Evolutionary conservation across 306 rosid species (phyloP).

Genomic region (Castanospermum australe): DNA sequence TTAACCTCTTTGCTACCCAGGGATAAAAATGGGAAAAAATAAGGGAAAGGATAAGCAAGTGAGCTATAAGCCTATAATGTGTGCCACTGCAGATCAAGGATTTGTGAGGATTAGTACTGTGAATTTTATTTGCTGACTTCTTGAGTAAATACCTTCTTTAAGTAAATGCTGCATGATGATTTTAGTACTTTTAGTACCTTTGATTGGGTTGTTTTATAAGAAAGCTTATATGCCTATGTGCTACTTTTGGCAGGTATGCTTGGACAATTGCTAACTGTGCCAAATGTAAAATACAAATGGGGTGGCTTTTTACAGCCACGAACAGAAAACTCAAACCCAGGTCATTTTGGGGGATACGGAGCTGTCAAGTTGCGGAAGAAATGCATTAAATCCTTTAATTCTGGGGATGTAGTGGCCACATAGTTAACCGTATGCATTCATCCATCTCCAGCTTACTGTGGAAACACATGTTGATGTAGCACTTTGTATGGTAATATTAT

Average conservation of each 20-base stretch:
- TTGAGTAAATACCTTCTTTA: too few species aligned
- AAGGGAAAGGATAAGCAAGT: background rate
- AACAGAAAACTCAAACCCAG: slow-evolving; percentile 64
- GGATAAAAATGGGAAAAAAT: background rate
- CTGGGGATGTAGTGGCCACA: background rate
- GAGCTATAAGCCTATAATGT: background rate
- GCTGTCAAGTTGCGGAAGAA: slow-evolving; percentile 73
- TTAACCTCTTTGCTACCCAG: too few species aligned
- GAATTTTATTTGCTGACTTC: background rate
- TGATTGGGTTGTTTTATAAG: background rate
- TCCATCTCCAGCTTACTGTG: background rate
- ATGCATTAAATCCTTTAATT: slow-evolving; percentile 19
- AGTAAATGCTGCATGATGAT: slow-evolving; percentile 5
- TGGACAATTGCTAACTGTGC: slow-evolving; percentile 80
- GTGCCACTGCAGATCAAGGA: background rate
- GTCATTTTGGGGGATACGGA: slow-evolving; percentile 84
- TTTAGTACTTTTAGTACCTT: background rate
- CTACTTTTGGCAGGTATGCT: slow-evolving; percentile 64
- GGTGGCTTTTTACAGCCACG: slow-evolving; percentile 90
- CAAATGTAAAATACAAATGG: slow-evolving; percentile 70
- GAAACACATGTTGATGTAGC: background rate
- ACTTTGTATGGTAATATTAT: background rate
- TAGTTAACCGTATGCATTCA: background rate
- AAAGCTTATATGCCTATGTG: slow-evolving; percentile 27
- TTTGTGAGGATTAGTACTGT: background rate